Percentiles rank a stretch among this genome's conserved stretches.
phyloP scores from a whole-genome alignment of 2,329 filamentous ascomycete genomes.

The Fusarium cyanostomum region DNA sequence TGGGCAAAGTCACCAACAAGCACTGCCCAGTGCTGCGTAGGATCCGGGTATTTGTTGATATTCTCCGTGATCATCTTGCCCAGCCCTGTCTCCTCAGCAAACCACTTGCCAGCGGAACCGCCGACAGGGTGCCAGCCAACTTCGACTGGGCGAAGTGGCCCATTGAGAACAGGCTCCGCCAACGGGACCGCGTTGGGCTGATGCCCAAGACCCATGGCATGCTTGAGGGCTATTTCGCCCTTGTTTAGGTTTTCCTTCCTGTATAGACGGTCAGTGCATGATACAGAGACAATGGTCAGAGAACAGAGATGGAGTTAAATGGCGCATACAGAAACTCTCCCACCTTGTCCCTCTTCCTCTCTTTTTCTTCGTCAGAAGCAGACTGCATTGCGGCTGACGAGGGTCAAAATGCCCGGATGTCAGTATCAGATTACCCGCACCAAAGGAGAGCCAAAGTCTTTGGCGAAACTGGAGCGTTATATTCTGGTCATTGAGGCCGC shows the following conservation, averaged over 20 bases:
- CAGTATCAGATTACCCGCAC: background rate
- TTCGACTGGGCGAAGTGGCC: slow-evolving; percentile 52
- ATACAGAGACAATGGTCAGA: background rate
- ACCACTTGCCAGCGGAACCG: slow-evolving; percentile 66
- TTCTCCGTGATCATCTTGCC: slow-evolving; percentile 66
- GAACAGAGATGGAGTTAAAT: slow-evolving; percentile 19
- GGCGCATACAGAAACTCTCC: slow-evolving; percentile 47
- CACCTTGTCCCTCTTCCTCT: slow-evolving; percentile 47
- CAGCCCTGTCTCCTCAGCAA: slow-evolving; percentile 64
- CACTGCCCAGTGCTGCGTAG: slow-evolving; percentile 69
- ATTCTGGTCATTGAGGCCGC: background rate
- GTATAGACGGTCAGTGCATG: slow-evolving; percentile 6
- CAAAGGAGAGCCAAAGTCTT: background rate
- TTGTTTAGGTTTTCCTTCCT: slow-evolving; percentile 48
- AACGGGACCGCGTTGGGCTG: slow-evolving; percentile 47
- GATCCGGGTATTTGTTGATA: slow-evolving; percentile 64
- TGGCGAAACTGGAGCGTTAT: background rate
- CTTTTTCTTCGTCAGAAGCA: slow-evolving; percentile 28
- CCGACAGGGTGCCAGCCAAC: slow-evolving; percentile 69
- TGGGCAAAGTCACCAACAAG: slow-evolving; percentile 65
- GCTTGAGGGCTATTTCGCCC: slow-evolving; percentile 49
- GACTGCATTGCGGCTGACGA: slow-evolving; percentile 4
- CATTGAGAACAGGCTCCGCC: slow-evolving; percentile 43
- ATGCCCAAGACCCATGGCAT: slow-evolving; percentile 47
- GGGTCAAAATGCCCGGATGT: background rate